Evolutionary conservation across 2,329 filamentous ascomycete genomes (phyloP).

Genomic region (Paraphaeosphaeria minitans): DNA sequence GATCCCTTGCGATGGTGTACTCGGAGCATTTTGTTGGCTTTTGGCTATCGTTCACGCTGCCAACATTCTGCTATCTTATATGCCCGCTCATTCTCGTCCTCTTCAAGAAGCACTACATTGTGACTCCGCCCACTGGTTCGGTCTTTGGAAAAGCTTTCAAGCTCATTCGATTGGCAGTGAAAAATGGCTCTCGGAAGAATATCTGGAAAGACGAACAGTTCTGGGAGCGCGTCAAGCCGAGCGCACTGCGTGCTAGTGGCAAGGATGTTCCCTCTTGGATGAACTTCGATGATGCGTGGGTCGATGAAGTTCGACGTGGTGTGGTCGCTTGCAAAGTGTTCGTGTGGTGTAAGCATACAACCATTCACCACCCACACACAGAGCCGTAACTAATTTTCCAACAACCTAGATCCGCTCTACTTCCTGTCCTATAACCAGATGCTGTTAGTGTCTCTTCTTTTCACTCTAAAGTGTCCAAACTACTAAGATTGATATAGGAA

Average conservation of each 20-base stretch:
- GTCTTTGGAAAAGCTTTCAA: constrained; percentile 70
- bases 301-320: constrained; percentile 75
- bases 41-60: constrained; percentile 72
- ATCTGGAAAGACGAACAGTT: constrained; percentile 53
- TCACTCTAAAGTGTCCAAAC: no score
- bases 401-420: constrained; percentile 35
- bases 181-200: constrained; percentile 56
- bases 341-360: constrained; percentile 59
- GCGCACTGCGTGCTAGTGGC: constrained; percentile 36
- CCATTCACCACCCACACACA: background rate
- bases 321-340: constrained; percentile 47
- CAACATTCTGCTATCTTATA: constrained; percentile 66
- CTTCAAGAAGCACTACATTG: constrained; percentile 69
- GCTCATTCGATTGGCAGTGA: constrained; percentile 64
- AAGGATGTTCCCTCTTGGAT: constrained; percentile 68
- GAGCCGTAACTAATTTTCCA: background rate
- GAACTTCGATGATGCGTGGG: constrained; percentile 81
- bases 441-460: no score
- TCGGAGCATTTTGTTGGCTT: constrained; percentile 63
- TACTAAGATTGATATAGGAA: no score
- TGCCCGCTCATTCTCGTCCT: constrained; percentile 63
- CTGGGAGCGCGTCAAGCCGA: constrained; percentile 70
- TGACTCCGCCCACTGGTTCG: constrained; percentile 71
- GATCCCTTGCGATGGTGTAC: constrained; percentile 46
- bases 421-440: constrained; percentile 58